These are phyloP conservation scores for Teunomyces barrocoloradensis DNA, from an alignment of 805 yeast species.

Conservation along the genomic window DNA sequence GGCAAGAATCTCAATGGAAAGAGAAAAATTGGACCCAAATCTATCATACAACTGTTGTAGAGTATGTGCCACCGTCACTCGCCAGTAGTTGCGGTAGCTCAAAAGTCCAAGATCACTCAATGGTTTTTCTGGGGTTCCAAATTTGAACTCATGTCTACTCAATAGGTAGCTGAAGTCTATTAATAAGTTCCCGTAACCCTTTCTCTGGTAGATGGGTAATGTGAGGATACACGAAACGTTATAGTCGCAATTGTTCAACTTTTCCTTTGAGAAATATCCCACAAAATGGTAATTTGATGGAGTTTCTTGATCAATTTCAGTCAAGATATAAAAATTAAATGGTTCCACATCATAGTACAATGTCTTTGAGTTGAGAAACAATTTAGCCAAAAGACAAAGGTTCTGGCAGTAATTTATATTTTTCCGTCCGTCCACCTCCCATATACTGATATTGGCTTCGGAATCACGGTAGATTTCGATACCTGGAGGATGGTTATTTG, in stretches of 20 bases:
- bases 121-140: conserved; percentile 96
- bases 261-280: conserved; percentile 93
- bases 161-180: conserved; percentile 87
- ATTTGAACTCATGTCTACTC: conserved; percentile 68
- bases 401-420: conserved; percentile 83
- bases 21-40: conserved; percentile 8
- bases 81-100: conserved; percentile 89
- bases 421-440: conserved; percentile 76
- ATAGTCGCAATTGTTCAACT: conserved; percentile 68
- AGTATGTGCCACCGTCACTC: conserved; percentile 54
- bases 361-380: conserved; percentile 87
- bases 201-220: conserved; percentile 80
- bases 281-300: conserved; percentile 65
- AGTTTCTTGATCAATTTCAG: conserved; percentile 55
- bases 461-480: conserved; percentile 40
- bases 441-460: conserved; percentile 27
- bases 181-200: conserved; percentile 84
- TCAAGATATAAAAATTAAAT: conserved; percentile 81
- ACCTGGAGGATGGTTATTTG: conserved; percentile 63
- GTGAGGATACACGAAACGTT: conserved; percentile 91
- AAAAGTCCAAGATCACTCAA: conserved; percentile 80
- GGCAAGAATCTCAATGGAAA: conserved; percentile 62
- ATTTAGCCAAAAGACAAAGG: conserved; percentile 82
- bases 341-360: conserved; percentile 95
- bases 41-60: conserved; percentile 27